Percentiles rank a stretch among this genome's conserved stretches.
These are phyloP conservation scores for Tylopilus felleus DNA, from an alignment of 768 basidiomycete genomes.

Conservation along the genomic window DNA sequence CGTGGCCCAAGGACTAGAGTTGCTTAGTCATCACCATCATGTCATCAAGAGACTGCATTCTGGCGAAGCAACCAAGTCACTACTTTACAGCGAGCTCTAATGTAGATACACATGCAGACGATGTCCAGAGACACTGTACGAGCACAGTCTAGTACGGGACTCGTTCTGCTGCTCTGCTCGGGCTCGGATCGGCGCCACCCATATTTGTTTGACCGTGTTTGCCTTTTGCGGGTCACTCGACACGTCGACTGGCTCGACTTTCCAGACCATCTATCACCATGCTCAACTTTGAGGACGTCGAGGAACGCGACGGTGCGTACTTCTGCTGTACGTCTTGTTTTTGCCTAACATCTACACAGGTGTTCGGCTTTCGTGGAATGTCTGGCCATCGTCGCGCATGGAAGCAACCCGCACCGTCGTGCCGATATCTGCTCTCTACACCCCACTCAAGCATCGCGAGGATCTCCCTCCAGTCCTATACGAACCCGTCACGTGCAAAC, in stretches of 20 bases:
- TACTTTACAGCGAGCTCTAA: too few relatives aligned
- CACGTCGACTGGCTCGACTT: constrained; percentile 29
- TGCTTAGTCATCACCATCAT: neutral
- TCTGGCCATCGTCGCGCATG: constrained; percentile 97
- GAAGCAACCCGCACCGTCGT: constrained; percentile 98
- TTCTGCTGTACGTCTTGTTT: neutral
- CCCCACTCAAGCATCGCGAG: constrained; percentile 88
- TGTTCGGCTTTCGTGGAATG: constrained; percentile 96
- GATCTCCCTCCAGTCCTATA: constrained; percentile 96
- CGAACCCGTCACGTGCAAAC: constrained; percentile 98
- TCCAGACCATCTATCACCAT: constrained; percentile 35
- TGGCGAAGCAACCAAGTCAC: too few relatives aligned
- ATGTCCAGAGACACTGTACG: too few relatives aligned
- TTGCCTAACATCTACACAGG: constrained; percentile 45
- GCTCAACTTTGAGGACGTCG: constrained; percentile 94
- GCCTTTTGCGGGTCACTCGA: constrained; percentile 8
- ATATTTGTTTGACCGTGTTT: constrained; percentile 21
- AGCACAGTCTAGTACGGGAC: too few relatives aligned
- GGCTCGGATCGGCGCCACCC: neutral
- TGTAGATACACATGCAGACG: too few relatives aligned
- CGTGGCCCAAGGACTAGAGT: too few relatives aligned
- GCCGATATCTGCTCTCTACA: constrained; percentile 97
- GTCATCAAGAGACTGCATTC: too few relatives aligned
- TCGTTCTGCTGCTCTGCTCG: too few relatives aligned
- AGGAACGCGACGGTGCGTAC: constrained; percentile 87